Evolutionary conservation across 2,329 filamentous ascomycete genomes (phyloP), one percentile per base, ranked within the genome.

Genomic region (Penicillium rolfsii): DNA sequence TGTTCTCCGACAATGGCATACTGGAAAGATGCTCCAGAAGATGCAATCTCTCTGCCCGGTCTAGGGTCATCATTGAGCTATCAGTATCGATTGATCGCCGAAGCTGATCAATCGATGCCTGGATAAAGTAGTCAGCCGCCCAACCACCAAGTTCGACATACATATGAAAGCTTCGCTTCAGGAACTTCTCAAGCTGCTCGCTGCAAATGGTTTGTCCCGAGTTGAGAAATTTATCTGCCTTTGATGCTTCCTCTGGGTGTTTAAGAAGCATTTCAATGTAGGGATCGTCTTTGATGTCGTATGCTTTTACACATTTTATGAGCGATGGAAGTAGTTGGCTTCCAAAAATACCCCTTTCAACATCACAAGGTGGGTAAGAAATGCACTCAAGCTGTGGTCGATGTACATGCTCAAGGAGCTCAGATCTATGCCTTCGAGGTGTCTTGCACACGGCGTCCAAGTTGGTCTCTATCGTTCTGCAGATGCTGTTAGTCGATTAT

Each of bases 391-490:
- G 33, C 9, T 79, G 71, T 1, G 92, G 92, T n/a, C 80, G 85
- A 66, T 91, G 88, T 2, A 90, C 87, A 67, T 87, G 82, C 19
- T 80, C 79, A n/a, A 90, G 73, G 3, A 96, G 83, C 64, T 95
- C 90, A 12, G 85, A 83, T 1, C 89, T 84, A 70, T 93, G 85
- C 1, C 83, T 69, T 2, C 84, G 88, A 0, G 93, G 93, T 0
- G 88, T 89, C 61, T 83, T 84, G 64, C 89, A 90, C 35, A 85
- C 80, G 0, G 91, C 85, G 71, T 93, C 83, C 46, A 97, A 78
- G 43, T 89, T 91, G 3, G 73, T 65, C 72, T 96, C 92, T 6
- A 96, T 83, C 4, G 74, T 72, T 52, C 81, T 82, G 38, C 4
- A 35, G 8, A 41, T 4, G 3, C 26, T 14, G 24, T 50, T 30